Base-by-base conservation (phyloP, 1,139 yeast genomes). In the Magnusiomyces tetraspermus region DNA sequence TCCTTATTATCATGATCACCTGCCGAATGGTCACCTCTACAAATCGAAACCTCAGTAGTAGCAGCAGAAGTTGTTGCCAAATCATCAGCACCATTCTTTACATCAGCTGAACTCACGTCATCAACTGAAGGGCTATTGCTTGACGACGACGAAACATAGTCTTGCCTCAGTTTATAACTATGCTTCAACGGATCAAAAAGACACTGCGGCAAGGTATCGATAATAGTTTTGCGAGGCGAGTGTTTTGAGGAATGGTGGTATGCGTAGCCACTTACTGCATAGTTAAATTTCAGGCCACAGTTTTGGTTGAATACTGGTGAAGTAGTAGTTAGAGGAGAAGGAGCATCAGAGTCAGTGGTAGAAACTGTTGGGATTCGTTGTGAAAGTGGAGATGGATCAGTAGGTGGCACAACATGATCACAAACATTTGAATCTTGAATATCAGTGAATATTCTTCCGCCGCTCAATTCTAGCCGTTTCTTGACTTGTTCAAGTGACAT, bases 161-260 rank as follows among this genome's bases (percentile, higher is more conserved):
- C 41, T 17, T 30, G 33, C 13, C 33, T 19, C 19, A 5, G 8
- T 49, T 46, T 38, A 36, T 52, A 50, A 46, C 33, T 17, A 50
- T 47, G 23, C 21, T 24, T 2, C 48, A 46, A 23, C 42, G 41
- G 30, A 49, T 40, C 13, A 37, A 53, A 48, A 17, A 53, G 43
- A n/a, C 38, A 51, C 19, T 48, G 30, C 6, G 55, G 53, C 23
- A 53, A 51, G 23, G 55, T 45, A 19, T 38, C 31, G n/a, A 37
- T 48, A 5, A 53, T 36, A 17, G 49, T 50, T 21, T 41, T 31
- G 8, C 55, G 49, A 15, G 53, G 45, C 2, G 55, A 51, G 44
- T 53, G 45, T 40, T 53, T 53, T 23, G n/a, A n/a, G n/a, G 51
- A 50, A 2, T 51, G 17, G 23, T 53, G 55, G 42, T 49, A 45